phyloP scores from a whole-genome alignment of 257 asterid species.

The Solanum sitiens region DNA sequence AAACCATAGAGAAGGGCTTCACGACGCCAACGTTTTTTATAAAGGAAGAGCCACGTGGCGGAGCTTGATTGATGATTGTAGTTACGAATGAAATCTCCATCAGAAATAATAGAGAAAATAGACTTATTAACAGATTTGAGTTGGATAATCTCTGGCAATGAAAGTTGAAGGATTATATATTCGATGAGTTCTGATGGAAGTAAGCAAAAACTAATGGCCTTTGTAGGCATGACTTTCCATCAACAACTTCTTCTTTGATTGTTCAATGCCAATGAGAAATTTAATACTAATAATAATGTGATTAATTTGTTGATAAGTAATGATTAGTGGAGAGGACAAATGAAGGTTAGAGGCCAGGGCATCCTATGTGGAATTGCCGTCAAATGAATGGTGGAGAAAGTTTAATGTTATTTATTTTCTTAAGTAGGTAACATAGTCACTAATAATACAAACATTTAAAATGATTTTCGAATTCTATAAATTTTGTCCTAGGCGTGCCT shows the following conservation, averaged over 20 bases:
- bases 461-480: neutral
- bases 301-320: neutral
- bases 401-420: neutral
- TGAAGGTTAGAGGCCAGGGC: constrained; percentile 3
- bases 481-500: neutral
- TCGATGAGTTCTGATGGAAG: constrained; percentile 36
- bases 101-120: constrained; percentile 14
- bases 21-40: constrained; percentile 27
- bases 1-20: constrained; percentile 32
- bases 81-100: constrained; percentile 20
- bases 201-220: constrained; percentile 27
- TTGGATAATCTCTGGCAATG: constrained; percentile 26
- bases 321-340: constrained; percentile 4
- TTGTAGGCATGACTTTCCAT: constrained; percentile 24
- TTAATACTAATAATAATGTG: no score
- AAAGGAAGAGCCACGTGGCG: constrained; percentile 26
- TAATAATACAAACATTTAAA: neutral
- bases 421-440: neutral
- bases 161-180: constrained; percentile 20
- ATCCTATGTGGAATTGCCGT: constrained; percentile 3
- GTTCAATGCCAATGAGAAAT: neutral
- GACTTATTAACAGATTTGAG: constrained; percentile 23
- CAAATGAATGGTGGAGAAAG: constrained; percentile 19
- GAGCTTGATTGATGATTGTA: constrained; percentile 21
- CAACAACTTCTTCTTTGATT: neutral